A percentile compares a stretch with the other conserved stretches of the same genome.
phyloP scores from a whole-genome alignment of 352 stramenopile genomes.

The Globisporangium spinosum region DNA sequence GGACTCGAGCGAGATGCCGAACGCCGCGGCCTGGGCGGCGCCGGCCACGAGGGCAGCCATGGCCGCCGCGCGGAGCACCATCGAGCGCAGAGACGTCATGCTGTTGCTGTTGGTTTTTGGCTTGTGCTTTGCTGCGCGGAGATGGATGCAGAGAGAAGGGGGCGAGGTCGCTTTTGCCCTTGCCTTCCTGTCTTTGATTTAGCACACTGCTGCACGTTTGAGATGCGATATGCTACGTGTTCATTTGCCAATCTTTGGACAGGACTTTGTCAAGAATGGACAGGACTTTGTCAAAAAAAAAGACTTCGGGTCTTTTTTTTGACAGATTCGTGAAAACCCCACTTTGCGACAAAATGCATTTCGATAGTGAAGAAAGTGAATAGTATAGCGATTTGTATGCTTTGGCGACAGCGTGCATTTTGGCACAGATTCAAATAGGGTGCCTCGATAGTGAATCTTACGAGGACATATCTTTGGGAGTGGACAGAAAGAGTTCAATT shows the following conservation, averaged over 20 bases:
- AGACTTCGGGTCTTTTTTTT: too few species aligned
- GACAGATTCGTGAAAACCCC: too few species aligned
- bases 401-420: too few species aligned
- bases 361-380: too few species aligned
- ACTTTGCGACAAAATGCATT: too few species aligned
- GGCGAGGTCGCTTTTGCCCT: neutral
- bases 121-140: neutral
- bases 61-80: slow-evolving; percentile 20
- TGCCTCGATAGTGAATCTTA: too few species aligned
- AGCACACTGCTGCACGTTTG: neutral
- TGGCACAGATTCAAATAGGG: too few species aligned
- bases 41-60: slow-evolving; percentile 18
- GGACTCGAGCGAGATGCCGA: slow-evolving; percentile 42
- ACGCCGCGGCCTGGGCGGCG: slow-evolving; percentile 25
- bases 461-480: too few species aligned
- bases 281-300: too few species aligned
- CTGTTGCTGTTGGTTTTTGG: neutral
- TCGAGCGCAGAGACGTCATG: slow-evolving; percentile 18
- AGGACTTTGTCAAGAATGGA: neutral
- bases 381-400: too few species aligned
- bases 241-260: slow-evolving; percentile 1
- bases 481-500: too few species aligned
- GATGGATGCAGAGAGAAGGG: neutral
- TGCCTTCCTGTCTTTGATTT: slow-evolving; percentile 2
- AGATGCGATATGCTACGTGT: slow-evolving; percentile 1